Conservation (phyloP, 139 green algal genomes). For the Coelastrella sp. region DNA sequence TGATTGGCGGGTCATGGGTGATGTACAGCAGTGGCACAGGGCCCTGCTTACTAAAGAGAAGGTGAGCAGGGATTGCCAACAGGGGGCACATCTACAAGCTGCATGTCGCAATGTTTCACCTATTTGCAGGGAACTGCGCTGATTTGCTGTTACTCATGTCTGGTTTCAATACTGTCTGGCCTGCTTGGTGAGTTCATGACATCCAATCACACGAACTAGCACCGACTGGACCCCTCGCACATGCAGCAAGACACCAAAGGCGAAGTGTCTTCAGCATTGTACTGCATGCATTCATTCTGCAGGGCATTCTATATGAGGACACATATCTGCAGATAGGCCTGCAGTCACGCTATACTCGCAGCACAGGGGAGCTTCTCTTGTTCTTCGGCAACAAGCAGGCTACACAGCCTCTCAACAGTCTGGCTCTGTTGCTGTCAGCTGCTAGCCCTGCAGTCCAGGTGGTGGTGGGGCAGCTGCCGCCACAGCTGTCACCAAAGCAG, state of each 20-base stretch:
- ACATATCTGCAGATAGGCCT: constrained; percentile 90
- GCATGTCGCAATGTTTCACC: too few species aligned
- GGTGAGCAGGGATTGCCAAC: constrained; percentile 1
- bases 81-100: too few species aligned
- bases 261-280: not conserved
- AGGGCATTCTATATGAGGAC: constrained; percentile 97
- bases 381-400: constrained; percentile 95
- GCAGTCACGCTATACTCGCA: constrained; percentile 78
- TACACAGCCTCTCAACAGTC: constrained; percentile 27
- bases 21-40: constrained; percentile 60
- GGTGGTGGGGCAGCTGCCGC: constrained; percentile 27
- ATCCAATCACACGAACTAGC: too few species aligned
- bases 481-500: constrained; percentile 64
- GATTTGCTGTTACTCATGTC: too few species aligned
- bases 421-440: constrained; percentile 58
- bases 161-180: too few species aligned
- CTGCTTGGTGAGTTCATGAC: too few species aligned
- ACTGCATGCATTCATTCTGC: constrained; percentile 2
- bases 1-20: constrained; percentile 55
- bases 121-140: too few species aligned
- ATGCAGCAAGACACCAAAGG: constrained; percentile 52
- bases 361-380: constrained; percentile 74
- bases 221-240: too few species aligned
- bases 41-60: constrained; percentile 60
- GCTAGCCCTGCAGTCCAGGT: constrained; percentile 48